phyloP scores from a whole-genome alignment of 108 stramenopile species.

The Cylindrotheca closterium region DNA sequence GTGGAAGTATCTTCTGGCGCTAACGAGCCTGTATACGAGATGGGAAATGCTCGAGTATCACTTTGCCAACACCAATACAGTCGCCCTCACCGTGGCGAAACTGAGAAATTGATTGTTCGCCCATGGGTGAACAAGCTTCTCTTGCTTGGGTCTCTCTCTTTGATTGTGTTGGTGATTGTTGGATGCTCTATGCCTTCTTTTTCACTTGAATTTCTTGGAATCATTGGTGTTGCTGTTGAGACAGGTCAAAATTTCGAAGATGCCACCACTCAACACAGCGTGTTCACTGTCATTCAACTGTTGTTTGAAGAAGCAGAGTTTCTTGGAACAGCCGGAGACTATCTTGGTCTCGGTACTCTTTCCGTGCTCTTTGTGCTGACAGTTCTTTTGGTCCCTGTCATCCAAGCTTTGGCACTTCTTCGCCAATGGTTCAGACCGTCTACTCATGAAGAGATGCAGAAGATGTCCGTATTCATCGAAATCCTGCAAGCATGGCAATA shows the following conservation, averaged over 20 bases:
- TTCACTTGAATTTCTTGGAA: constrained; percentile 63
- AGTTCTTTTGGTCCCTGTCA: constrained; percentile 68
- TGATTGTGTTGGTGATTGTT: constrained; percentile 46
- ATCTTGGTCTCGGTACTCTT: constrained; percentile 61
- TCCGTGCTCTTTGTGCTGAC: constrained; percentile 55
- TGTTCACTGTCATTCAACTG: constrained; percentile 54
- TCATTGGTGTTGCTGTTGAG: constrained; percentile 75
- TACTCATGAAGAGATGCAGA: constrained; percentile 12
- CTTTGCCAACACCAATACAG: constrained; percentile 30
- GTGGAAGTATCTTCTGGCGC: not conserved
- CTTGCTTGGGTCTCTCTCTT: constrained; percentile 19
- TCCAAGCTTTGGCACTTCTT: constrained; percentile 48
- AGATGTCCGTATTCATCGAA: constrained; percentile 47
- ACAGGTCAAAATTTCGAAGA: constrained; percentile 63
- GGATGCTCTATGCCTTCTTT: constrained; percentile 67
- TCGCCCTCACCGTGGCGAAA: constrained; percentile 45
- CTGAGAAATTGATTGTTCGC: constrained; percentile 37
- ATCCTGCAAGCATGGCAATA: constrained; percentile 81
- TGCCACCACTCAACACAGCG: constrained; percentile 50
- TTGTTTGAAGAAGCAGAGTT: constrained; percentile 72
- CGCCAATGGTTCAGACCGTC: constrained; percentile 69
- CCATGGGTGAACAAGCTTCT: constrained; percentile 29
- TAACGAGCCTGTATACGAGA: not conserved
- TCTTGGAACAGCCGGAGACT: constrained; percentile 39
- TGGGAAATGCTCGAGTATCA: not conserved